Evolutionary conservation across 2,329 filamentous ascomycete species (phyloP).

Genomic region (Sclerotinia subarctica): DNA sequence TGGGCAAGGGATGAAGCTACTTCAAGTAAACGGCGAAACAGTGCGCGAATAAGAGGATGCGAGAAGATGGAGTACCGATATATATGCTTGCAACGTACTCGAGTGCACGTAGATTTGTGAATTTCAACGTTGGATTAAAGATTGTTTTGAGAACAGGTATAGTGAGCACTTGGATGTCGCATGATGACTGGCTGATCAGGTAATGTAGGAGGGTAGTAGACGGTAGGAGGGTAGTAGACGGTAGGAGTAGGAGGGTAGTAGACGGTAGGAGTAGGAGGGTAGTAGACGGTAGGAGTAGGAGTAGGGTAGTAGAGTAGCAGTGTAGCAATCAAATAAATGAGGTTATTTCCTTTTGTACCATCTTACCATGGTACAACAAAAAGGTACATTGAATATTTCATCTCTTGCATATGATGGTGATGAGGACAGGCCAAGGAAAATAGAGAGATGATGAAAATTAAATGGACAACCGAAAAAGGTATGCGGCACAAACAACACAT

Average conservation of each 20-base stretch:
- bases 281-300: no score
- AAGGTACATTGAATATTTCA: background rate
- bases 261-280: no score
- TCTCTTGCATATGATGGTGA: background rate
- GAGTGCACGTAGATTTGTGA: background rate
- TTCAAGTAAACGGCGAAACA: background rate
- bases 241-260: no score
- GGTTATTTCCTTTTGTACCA: background rate
- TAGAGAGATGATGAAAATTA: background rate
- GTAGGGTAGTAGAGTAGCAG: background rate
- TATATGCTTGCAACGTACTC: background rate
- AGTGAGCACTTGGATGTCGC: background rate
- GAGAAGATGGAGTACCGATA: background rate
- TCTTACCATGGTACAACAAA: background rate
- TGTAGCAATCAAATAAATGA: background rate
- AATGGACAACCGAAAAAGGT: background rate
- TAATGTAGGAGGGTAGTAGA: background rate
- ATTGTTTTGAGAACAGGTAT: background rate
- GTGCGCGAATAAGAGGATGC: background rate
- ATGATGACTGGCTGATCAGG: conserved; percentile 4
- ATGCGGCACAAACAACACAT: background rate
- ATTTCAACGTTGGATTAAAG: background rate
- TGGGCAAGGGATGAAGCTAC: background rate
- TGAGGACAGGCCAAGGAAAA: background rate
- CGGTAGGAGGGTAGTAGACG: no score